Evolutionary conservation across 495 filamentous ascomycete species (phyloP).

Genomic region (Patellaria atrata): DNA sequence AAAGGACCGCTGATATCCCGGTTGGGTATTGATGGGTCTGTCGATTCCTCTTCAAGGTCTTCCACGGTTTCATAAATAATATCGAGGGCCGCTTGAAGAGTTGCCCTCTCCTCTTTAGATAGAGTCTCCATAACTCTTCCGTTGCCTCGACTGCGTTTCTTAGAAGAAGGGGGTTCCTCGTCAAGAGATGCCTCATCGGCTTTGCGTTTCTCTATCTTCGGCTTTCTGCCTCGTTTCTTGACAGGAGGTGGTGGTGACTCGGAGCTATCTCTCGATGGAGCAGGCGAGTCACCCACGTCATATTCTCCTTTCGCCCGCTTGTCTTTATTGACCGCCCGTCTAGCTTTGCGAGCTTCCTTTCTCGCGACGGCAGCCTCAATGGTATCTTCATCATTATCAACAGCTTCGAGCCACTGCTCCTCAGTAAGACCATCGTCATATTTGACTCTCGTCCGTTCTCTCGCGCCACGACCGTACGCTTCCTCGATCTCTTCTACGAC

Average conservation of each 20-base stretch:
- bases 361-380: conserved; percentile 86
- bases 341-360: conserved; percentile 70
- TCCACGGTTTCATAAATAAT: conserved; percentile 64
- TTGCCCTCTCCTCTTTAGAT: conserved; percentile 37
- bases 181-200: conserved; percentile 59
- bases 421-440: conserved; percentile 97
- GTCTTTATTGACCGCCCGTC: conserved; percentile 58
- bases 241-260: conserved; percentile 46
- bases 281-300: conserved; percentile 56
- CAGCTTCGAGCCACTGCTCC: conserved; percentile 89
- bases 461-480: conserved; percentile 71
- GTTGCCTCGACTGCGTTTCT: conserved; percentile 53
- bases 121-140: conserved; percentile 43
- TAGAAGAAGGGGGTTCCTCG: conserved; percentile 65
- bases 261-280: conserved; percentile 62
- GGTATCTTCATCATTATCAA: conserved; percentile 88
- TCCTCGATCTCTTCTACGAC: conserved; percentile 63
- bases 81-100: conserved; percentile 61
- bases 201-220: too few species aligned
- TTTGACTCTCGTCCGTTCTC: conserved; percentile 81
- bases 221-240: conserved; percentile 68
- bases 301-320: conserved; percentile 35
- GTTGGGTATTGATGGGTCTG: conserved; percentile 43
- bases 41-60: conserved; percentile 50
- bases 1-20: conserved; percentile 89